phyloP scores from a whole-genome alignment of 148 eudicot genomes.

The Rhododendron kiyosumense region DNA sequence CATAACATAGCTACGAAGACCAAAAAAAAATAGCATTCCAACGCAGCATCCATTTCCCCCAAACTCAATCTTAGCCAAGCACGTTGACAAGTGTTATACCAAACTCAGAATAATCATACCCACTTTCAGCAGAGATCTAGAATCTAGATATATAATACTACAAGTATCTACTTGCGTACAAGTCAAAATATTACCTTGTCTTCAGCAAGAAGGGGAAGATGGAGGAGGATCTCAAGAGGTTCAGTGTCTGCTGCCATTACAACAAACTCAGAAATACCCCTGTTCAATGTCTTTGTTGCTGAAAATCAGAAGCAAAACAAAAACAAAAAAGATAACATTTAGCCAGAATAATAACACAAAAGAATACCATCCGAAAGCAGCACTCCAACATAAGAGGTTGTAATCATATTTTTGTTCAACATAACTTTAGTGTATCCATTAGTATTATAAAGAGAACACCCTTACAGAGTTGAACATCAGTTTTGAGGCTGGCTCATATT shows the following conservation, averaged over 20 bases:
- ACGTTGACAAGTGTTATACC: neutral
- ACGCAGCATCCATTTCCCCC: neutral
- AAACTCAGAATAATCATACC: neutral
- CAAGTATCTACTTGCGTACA: neutral
- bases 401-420: neutral
- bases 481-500: neutral
- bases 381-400: neutral
- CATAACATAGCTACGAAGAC: neutral
- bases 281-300: conserved; percentile 71
- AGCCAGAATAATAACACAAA: neutral
- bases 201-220: conserved; percentile 69
- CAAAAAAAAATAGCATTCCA: neutral
- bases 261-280: conserved; percentile 70
- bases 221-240: conserved; percentile 73
- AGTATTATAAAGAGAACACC: neutral
- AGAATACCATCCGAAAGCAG: neutral
- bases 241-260: conserved; percentile 80
- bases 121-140: neutral
- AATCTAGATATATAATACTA: neutral
- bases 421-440: neutral
- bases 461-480: neutral
- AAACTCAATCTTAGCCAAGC: neutral
- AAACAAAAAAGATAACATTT: neutral
- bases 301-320: conserved; percentile 12
- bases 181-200: conserved; percentile 45